These are phyloP conservation scores for Phylloboletellus chloephorus DNA, from an alignment of 1,284 basidiomycete species.

Conservation along the genomic window DNA sequence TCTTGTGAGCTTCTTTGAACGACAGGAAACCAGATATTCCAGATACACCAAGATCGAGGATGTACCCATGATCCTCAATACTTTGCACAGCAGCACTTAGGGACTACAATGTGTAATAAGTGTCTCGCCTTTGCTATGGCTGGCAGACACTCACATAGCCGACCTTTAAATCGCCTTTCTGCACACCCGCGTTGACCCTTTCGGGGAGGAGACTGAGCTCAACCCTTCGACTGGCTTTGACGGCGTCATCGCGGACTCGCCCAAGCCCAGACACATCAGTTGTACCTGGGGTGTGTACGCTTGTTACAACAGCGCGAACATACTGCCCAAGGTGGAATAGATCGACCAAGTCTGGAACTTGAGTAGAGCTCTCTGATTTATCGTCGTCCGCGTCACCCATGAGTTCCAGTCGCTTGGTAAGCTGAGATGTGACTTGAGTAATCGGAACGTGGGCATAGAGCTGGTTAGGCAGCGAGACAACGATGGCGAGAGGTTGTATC, in stretches of 20 bases:
- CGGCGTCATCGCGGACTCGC: conserved; percentile 59
- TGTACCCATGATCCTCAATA: conserved; percentile 93
- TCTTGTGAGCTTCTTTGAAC: conserved; percentile 57
- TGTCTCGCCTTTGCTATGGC: not conserved
- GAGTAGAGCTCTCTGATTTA: conserved; percentile 34
- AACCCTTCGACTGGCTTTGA: conserved; percentile 70
- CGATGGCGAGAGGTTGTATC: conserved; percentile 84
- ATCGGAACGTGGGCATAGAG: conserved; percentile 94
- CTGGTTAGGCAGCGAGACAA: conserved; percentile 93
- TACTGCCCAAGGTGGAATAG: conserved; percentile 87
- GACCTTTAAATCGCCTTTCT: conserved; percentile 69
- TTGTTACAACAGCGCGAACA: conserved; percentile 73
- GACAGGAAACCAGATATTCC: conserved; percentile 76
- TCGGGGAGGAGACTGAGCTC: conserved; percentile 85
- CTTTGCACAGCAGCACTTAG: conserved; percentile 77
- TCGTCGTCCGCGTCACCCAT: conserved; percentile 49
- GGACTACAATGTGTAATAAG: conserved; percentile 41
- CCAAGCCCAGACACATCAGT: conserved; percentile 52
- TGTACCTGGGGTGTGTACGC: conserved; percentile 57
- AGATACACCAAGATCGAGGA: conserved; percentile 78
- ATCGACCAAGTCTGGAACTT: conserved; percentile 63
- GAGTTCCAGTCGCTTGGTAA: conserved; percentile 68
- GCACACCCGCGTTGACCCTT: conserved; percentile 80
- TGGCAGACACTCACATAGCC: conserved; percentile 58
- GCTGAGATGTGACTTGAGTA: conserved; percentile 84